Evolutionary conservation across 2,329 filamentous ascomycete genomes (phyloP).

Genomic region (Fusarium circinatum): DNA sequence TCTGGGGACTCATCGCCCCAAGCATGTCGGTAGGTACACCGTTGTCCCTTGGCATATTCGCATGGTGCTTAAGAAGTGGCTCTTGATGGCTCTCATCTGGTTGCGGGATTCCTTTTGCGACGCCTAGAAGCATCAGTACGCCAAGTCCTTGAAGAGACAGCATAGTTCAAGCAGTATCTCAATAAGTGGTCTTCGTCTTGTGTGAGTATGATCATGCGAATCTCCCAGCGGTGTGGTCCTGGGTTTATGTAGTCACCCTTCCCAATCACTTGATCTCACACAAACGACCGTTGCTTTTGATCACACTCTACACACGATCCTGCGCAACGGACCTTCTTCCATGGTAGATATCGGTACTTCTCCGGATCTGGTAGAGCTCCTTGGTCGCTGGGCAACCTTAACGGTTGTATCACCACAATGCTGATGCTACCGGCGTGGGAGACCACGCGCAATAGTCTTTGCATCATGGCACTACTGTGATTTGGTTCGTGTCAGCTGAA

Average conservation of each 20-base stretch:
- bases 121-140: neutral
- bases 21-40: neutral
- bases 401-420: slow-evolving; percentile 6
- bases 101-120: neutral
- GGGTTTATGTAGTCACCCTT: slow-evolving; percentile 32
- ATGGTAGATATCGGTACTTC: neutral
- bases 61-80: neutral
- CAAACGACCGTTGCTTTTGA: neutral
- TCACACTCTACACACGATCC: neutral
- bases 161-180: neutral
- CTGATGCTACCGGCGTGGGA: neutral
- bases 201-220: neutral
- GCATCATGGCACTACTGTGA: neutral
- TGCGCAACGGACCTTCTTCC: neutral
- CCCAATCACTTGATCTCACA: neutral
- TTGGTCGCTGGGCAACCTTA: slow-evolving; percentile 19
- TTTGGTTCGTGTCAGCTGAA: neutral
- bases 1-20: neutral
- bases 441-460: neutral
- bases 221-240: slow-evolving; percentile 7
- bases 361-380: slow-evolving; percentile 2
- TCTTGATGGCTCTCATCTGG: neutral
- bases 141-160: neutral
- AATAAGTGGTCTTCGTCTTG: neutral
- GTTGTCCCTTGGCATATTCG: neutral